phyloP scores from a whole-genome alignment of 1,139 yeast genomes.

The Magnusiomyces suaveolens region DNA sequence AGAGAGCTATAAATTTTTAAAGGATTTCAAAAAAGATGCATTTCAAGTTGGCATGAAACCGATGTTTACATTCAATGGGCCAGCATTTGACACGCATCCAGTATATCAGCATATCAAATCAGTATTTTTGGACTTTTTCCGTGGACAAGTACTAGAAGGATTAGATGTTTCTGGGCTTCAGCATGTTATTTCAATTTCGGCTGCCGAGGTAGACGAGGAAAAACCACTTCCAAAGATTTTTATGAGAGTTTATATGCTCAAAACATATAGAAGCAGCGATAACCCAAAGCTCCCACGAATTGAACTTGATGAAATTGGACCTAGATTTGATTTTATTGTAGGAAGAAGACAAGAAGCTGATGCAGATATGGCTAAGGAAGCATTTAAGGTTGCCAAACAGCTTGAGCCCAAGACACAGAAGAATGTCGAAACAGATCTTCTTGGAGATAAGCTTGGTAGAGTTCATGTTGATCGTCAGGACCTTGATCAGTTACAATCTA shows the following conservation, averaged over 20 bases:
- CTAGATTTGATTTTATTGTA: constrained; percentile 83
- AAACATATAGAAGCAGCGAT: constrained; percentile 53
- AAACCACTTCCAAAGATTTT: constrained; percentile 62
- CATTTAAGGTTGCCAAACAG: constrained; percentile 71
- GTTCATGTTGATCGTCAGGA: constrained; percentile 96
- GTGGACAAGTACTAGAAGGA: constrained; percentile 70
- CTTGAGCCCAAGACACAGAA: constrained; percentile 74
- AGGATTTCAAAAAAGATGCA: constrained; percentile 67
- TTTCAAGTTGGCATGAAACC: constrained; percentile 89
- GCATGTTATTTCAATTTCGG: constrained; percentile 74
- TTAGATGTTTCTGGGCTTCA: constrained; percentile 95
- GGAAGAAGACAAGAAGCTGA: constrained; percentile 82
- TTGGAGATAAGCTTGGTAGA: constrained; percentile 97
- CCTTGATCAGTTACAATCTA: constrained; percentile 76
- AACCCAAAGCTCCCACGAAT: constrained; percentile 90
- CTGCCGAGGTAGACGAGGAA: constrained; percentile 66
- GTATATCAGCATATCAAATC: constrained; percentile 79
- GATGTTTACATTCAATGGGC: constrained; percentile 87
- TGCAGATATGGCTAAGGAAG: constrained; percentile 87
- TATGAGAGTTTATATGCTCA: constrained; percentile 83
- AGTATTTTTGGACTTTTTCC: constrained; percentile 78
- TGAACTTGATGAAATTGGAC: constrained; percentile 92
- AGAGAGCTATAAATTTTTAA: constrained; percentile 56
- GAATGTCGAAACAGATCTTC: constrained; percentile 74
- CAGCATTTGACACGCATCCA: constrained; percentile 84